These are phyloP conservation scores for Mangifera indica DNA, from an alignment of 345 rosid species.

Conservation along the genomic window DNA sequence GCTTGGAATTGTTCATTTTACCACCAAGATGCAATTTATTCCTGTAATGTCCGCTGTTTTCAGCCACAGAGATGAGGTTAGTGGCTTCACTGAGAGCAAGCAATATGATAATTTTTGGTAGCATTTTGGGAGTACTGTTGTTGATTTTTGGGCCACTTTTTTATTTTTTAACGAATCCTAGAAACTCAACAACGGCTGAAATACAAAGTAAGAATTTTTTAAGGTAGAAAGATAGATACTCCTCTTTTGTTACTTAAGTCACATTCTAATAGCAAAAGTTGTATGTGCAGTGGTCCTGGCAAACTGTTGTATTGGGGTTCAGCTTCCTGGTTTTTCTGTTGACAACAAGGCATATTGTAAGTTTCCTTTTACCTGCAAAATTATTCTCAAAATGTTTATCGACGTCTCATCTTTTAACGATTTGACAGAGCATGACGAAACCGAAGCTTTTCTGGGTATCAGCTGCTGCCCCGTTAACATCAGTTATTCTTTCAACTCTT, in stretches of 20 bases:
- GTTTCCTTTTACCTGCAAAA: constrained; percentile 21
- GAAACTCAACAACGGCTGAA: not conserved
- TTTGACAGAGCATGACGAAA: constrained; percentile 66
- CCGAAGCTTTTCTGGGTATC: constrained; percentile 96
- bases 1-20: constrained; percentile 95
- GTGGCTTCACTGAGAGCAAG: constrained; percentile 12
- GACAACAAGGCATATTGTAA: constrained; percentile 75
- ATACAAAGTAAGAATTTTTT: not conserved
- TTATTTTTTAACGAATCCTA: not conserved
- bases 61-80: constrained; percentile 62
- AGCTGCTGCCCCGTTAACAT: constrained; percentile 86
- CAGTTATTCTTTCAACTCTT: constrained; percentile 71
- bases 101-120: constrained; percentile 7
- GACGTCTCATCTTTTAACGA: constrained; percentile 11
- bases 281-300: constrained; percentile 89
- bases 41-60: constrained; percentile 71
- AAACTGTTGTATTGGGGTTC: constrained; percentile 70
- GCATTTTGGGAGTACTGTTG: not conserved
- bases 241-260: not conserved
- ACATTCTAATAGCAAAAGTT: not conserved
- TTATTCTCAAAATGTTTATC: not conserved
- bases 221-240: not conserved
- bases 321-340: constrained; percentile 67
- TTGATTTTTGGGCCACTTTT: not conserved
- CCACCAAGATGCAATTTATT: constrained; percentile 77